Conservation (phyloP, 495 filamentous ascomycete genomes). For the Trichoderma parareesei region DNA sequence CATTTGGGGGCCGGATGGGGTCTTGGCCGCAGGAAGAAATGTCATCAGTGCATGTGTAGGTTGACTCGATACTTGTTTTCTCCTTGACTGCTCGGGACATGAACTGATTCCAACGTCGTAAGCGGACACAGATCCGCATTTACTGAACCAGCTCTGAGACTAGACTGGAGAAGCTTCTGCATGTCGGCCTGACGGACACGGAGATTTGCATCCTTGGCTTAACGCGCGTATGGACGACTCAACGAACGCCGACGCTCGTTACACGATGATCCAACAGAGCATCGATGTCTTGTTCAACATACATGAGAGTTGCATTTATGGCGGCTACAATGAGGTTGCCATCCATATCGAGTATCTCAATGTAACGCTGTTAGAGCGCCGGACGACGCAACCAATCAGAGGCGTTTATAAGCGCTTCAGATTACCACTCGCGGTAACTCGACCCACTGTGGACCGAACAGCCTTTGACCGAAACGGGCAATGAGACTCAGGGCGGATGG, state of each 20-base stretch:
- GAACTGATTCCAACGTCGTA: neutral
- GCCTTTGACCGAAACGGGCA: neutral
- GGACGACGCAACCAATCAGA: neutral
- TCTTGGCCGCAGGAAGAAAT: constrained; percentile 3
- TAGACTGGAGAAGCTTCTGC: neutral
- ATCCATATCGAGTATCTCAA: neutral
- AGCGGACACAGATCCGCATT: neutral
- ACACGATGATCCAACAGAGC: neutral
- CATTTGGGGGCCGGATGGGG: neutral
- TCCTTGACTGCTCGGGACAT: neutral
- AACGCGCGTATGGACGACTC: neutral
- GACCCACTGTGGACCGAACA: constrained; percentile 3
- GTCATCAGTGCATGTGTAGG: neutral
- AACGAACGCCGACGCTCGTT: neutral
- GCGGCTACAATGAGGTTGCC: constrained; percentile 5
- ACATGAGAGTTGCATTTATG: neutral
- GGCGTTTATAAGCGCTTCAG: neutral
- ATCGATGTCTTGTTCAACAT: neutral
- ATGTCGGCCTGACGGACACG: neutral
- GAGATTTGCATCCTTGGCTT: neutral
- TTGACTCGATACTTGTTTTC: neutral
- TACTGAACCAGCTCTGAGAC: neutral
- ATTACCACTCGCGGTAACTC: constrained; percentile 3
- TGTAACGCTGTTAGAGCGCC: constrained; percentile 2
- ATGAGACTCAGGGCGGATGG: neutral